Evolutionary conservation across 2,329 filamentous ascomycete genomes (phyloP).

Genomic region (Sarocladium oryzae): DNA sequence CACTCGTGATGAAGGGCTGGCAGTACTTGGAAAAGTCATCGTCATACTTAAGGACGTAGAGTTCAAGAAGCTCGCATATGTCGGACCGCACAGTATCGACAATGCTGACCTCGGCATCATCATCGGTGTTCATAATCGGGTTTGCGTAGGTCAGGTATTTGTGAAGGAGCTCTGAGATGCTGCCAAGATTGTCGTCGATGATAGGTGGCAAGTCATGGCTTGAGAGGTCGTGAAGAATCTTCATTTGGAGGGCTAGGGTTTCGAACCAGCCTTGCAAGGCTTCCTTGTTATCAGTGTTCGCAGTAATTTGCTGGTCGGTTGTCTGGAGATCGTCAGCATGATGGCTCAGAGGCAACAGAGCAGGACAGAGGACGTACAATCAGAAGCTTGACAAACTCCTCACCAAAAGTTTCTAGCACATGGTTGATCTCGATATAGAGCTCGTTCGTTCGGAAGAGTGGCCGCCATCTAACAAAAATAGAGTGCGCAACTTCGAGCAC

Average conservation of each 20-base stretch:
- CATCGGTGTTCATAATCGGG: conserved; percentile 71
- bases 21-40: conserved; percentile 83
- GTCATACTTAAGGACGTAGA: conserved; percentile 92
- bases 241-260: conserved; percentile 80
- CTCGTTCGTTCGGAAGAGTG: conserved; percentile 85
- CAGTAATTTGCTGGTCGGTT: conserved; percentile 65
- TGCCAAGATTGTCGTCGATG: conserved; percentile 80
- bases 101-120: conserved; percentile 81
- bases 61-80: conserved; percentile 83
- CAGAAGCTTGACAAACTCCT: conserved; percentile 75
- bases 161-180: conserved; percentile 73
- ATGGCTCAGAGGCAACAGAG: not conserved
- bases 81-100: conserved; percentile 85
- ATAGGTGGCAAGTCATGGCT: conserved; percentile 92
- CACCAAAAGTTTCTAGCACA: conserved; percentile 78
- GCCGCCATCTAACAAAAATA: conserved; percentile 94
- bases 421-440: conserved; percentile 96
- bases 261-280: conserved; percentile 73
- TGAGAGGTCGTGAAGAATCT: conserved; percentile 94
- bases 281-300: conserved; percentile 68
- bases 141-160: conserved; percentile 93
- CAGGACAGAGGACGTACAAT: conserved; percentile 44
- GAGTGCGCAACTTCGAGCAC: conserved; percentile 97
- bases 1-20: conserved; percentile 77
- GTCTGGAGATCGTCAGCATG: conserved; percentile 35